These are phyloP conservation scores for Neurospora sp. DNA, from an alignment of 495 filamentous ascomycete species.

Conservation along the genomic window DNA sequence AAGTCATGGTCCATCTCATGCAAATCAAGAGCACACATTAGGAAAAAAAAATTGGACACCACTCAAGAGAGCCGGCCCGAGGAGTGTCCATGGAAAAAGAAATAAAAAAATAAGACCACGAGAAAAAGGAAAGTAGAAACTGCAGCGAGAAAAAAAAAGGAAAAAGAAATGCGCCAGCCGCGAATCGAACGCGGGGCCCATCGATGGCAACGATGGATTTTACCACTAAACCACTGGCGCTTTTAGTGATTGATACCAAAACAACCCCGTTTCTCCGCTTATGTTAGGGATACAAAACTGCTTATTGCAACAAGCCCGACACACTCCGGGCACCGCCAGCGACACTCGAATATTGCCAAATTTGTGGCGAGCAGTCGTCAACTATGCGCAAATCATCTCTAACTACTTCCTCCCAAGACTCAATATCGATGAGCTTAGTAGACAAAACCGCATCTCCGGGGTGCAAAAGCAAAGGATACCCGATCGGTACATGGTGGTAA, in stretches of 20 bases:
- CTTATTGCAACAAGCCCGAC: background rate
- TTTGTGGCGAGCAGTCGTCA: background rate
- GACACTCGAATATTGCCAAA: background rate
- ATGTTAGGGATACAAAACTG: background rate
- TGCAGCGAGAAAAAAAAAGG: background rate
- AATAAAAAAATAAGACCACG: background rate
- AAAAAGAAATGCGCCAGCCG: background rate
- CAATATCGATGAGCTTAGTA: background rate
- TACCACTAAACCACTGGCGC: background rate
- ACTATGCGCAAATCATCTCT: background rate
- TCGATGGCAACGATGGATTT: background rate
- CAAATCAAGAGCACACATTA: background rate
- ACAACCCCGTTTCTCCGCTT: rapidly evolving
- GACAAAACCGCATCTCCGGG: background rate
- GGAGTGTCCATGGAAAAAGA: background rate
- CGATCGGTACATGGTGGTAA: too few species aligned
- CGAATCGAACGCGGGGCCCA: background rate
- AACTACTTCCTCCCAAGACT: background rate
- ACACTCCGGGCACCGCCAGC: background rate
- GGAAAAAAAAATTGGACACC: background rate
- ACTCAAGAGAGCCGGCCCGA: background rate
- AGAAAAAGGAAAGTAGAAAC: background rate
- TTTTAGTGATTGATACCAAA: background rate
- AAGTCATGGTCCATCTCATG: background rate
- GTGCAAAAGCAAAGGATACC: background rate